Evolutionary conservation across 345 rosid genomes (phyloP), one percentile per base, ranked within the genome.

Genomic region (Cardiospermum halicacabum): DNA sequence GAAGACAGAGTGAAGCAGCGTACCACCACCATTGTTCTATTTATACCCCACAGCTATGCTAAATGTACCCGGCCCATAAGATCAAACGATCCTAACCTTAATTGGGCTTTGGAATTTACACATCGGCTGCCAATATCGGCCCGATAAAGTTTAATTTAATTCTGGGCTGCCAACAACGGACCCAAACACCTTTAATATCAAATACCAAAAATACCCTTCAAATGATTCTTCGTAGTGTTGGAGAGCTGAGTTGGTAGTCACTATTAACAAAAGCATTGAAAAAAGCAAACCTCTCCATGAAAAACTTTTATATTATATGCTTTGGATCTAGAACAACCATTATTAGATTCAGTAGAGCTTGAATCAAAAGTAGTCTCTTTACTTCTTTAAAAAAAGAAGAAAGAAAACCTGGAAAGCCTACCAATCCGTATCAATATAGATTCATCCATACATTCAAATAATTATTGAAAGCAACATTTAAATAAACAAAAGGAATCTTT

Each of bases 281-380:
- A 50, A 43, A 24, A 10, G 7, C 3, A 37, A 1, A 6, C 7
- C 42, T 7, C 5, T 13, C 7, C 34, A 42, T 7, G 40, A 21
- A 2, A 1, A 2, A 32, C 12, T 25, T 21, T 25, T 2, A 19
- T 59, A 48, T 53, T 47, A 24, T 4, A 39, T 49, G 49, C 62
- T 65, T 60, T 45, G 42, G 73, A 27, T 62, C 57, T 49, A 51
- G 49, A 49, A 50, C 2, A 21, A 30, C 21, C 28, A 65, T 69
- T 8, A 60, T 65, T 65, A 56, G 77, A 77, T 77, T 62, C 65
- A 47, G 47, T 36, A 2, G 48, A 40, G 13, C 6, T 53, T 34
- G 15, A 19, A 34, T 58, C 67, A 72, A 65, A 72, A 66, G 62
- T 18, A 45, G 21, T 37, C 60, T 43, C 15, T 39, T 39, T 39